Evolutionary conservation across 1,284 basidiomycete genomes (phyloP), one percentile per base, ranked within the genome.

Genomic region (Cutaneotrichosporon dermatis): DNA sequence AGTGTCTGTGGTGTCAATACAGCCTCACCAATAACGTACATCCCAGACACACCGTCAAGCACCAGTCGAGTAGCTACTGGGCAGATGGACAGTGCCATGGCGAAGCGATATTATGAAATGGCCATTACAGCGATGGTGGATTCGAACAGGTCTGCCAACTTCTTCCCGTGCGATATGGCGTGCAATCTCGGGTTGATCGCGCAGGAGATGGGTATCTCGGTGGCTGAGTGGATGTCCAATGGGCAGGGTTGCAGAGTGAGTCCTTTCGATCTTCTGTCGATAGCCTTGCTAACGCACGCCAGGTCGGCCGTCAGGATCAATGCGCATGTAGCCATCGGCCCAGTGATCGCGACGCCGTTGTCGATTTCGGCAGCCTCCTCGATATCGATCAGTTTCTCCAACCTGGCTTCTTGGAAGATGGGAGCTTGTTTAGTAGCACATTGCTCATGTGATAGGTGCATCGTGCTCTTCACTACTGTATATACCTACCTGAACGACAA

Each of bases 111-210:
- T 46, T 67, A 60, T 51, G 66, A 48, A 3, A 57, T 60, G 61
- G 64, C 66, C 2, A 63, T 67, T 25, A 25, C 64, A 7, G 54
- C 62, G 7, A 43, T 67, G 54, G 60, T 67, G 9, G 63, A 65
- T 40, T 58, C 58, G 12, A 63, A 63, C 44, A 63, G 64, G 4
- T 65, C 66, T 1, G 64, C 64, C 7, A 67, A 65, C 46, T 43
- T 67, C 25, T 25, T 67, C 58, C 58, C 66, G 11, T 60, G 55
- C 37, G 66, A 67, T 37, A 67, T 67, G 66, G 66, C 66, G 8
- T 51, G 42, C 25, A 67, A 63, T 44, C 60, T 67, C 10, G 50
- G 57, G 43, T 35, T 58, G 16, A 61, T 67, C 8, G 66, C 62
- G 6, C 48, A 63, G 51, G 66, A 67, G 51, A 63, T 56, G 43